Evolutionary conservation across 306 rosid genomes (phyloP), one percentile per base, ranked within the genome.

Genomic region (Clitoria ternatea): DNA sequence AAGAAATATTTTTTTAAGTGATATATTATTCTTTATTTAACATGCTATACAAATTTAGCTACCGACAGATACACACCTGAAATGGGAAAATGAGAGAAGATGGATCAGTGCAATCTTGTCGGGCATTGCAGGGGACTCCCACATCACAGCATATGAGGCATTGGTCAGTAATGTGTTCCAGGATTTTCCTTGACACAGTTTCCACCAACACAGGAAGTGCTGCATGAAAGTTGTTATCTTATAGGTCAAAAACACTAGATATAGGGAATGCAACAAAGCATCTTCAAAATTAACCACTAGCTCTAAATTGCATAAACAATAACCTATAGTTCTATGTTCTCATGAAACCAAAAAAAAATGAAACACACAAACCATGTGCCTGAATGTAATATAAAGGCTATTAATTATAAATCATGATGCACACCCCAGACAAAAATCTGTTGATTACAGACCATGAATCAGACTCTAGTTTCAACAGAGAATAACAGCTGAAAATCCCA

Each of bases 121-220:
- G 90, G 56, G 97, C 99, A 83, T 81, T 71, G 67, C 96, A 95
- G 19, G 99, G 92, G 72, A 85, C 67, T 80, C 99, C 99, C 70
- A 85, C 96, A 75, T 95, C 99, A 85, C 99, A 91, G 81, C 99
- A 95, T 75, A 91, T 62, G 37, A 95, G 99, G 80, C 99, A 95
- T 79, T 86, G 97, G 78, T 95, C 99, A 50, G 89, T 84, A 37
- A 95, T 89, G 74, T 95, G 99, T 79, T 78, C 92, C 81, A 80
- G 73, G 74, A 95, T 91, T 87, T 87, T 91, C 75, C 84, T 80
- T 2, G 86, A 84, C 53, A 89, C 59, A 32, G 87, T 95, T 73
- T 95, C 99, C 78, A 87, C 84, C 87, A 91, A 83, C 55, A 81
- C 92, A 50, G 99, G 99, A n/a, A 95, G 85, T 22, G 88, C 97